phyloP scores from a whole-genome alignment of 306 rosid species.

The Cicer yamashitae region DNA sequence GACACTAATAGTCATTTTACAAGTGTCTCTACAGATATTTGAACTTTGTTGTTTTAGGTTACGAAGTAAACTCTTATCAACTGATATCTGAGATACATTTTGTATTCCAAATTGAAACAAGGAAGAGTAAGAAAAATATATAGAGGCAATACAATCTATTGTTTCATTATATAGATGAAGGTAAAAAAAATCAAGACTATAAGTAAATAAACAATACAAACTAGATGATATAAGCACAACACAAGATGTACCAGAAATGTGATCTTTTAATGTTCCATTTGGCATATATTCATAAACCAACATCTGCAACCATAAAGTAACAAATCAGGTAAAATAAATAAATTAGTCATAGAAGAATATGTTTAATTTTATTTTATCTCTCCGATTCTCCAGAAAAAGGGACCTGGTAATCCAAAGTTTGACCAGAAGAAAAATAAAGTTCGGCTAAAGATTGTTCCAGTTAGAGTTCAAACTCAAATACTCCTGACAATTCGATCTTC shows the following conservation, averaged over 20 bases:
- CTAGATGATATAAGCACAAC: slow-evolving; percentile 11
- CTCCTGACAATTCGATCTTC: no score
- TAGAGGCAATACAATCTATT: background rate
- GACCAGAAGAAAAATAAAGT: no score
- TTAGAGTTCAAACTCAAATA: no score
- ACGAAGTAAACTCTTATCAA: no score
- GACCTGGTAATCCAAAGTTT: no score
- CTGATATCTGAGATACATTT: no score
- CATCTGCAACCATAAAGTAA: slow-evolving; percentile 71
- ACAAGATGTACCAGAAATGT: slow-evolving; percentile 68
- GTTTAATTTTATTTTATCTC: no score
- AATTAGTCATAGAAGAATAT: slow-evolving; percentile 23
- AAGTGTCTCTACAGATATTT: no score
- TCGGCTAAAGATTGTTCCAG: no score
- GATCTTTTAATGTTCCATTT: slow-evolving; percentile 82
- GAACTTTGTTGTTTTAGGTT: no score
- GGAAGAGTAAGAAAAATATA: slow-evolving; percentile 20
- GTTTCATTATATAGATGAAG: background rate
- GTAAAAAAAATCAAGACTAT: slow-evolving; percentile 20
- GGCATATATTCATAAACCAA: slow-evolving; percentile 89
- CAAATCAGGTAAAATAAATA: slow-evolving; percentile 28
- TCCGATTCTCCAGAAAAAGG: no score
- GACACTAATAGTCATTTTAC: no score
- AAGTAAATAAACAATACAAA: slow-evolving; percentile 13
- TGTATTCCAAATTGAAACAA: slow-evolving; percentile 8